Percentiles rank a stretch among this genome's conserved stretches.
phyloP scores from a whole-genome alignment of 139 green algal species.

The Edaphochlamys debaryana region DNA sequence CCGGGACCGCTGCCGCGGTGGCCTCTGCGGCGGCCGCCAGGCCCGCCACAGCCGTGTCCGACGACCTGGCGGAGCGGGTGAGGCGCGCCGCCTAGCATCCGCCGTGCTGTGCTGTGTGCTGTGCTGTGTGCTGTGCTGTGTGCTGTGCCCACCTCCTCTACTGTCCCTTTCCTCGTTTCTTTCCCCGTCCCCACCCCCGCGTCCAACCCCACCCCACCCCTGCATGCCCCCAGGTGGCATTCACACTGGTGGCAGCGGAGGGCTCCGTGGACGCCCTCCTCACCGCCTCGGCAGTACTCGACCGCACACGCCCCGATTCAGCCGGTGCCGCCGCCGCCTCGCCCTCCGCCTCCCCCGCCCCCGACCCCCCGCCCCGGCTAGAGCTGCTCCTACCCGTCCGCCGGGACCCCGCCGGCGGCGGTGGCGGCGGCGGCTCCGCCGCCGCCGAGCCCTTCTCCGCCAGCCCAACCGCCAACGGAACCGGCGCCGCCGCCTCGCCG shows the following conservation, averaged over 20 bases:
- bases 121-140: no score
- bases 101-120: neutral
- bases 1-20: neutral
- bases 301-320: neutral
- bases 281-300: neutral
- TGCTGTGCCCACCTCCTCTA: no score
- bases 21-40: neutral
- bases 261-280: neutral
- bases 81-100: no score
- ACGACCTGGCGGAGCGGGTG: slow-evolving; percentile 22
- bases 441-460: no score
- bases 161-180: neutral
- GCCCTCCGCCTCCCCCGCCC: no score
- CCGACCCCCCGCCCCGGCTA: no score
- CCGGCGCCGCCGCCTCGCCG: no score
- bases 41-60: neutral
- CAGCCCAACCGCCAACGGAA: no score
- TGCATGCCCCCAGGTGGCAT: slow-evolving; percentile 11
- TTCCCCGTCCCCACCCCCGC: neutral
- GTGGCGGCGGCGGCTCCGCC: no score
- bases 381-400: neutral
- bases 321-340: no score
- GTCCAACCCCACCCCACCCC: no score
- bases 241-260: neutral
- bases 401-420: no score